phyloP scores from a whole-genome alignment of 352 stramenopile genomes.

The Pythium plurisporium region DNA sequence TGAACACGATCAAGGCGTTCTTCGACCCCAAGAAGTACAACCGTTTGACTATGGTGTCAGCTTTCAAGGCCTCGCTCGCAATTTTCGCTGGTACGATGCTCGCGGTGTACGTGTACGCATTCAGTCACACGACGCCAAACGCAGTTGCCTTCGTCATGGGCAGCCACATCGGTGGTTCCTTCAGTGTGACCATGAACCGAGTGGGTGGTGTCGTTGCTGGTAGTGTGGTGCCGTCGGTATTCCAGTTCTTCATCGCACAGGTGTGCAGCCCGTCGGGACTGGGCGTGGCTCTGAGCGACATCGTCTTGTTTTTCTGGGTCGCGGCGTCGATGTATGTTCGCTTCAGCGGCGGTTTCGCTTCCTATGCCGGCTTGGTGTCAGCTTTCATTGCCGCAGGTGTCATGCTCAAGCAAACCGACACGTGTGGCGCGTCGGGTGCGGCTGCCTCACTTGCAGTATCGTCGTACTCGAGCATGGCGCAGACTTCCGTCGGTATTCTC shows the following conservation, averaged over 20 bases:
- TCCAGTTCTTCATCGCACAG: slow-evolving; percentile 82
- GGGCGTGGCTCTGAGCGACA: slow-evolving; percentile 41
- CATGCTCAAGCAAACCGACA: slow-evolving; percentile 54
- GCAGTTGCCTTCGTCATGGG: slow-evolving; percentile 77
- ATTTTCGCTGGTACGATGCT: slow-evolving; percentile 67
- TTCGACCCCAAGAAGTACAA: slow-evolving; percentile 46
- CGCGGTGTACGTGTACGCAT: slow-evolving; percentile 71
- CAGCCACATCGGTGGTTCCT: slow-evolving; percentile 71
- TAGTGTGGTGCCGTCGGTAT: slow-evolving; percentile 76
- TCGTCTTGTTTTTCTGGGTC: slow-evolving; percentile 72
- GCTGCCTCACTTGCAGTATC: slow-evolving; percentile 54
- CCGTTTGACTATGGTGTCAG: slow-evolving; percentile 31
- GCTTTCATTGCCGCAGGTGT: slow-evolving; percentile 65
- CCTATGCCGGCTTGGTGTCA: slow-evolving; percentile 70
- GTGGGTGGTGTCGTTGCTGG: slow-evolving; percentile 78
- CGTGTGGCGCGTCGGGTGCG: slow-evolving; percentile 37
- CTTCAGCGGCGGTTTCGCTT: slow-evolving; percentile 61
- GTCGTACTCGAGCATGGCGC: slow-evolving; percentile 73
- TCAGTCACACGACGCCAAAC: slow-evolving; percentile 53
- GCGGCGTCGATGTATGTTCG: slow-evolving; percentile 69
- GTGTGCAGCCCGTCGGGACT: slow-evolving; percentile 41
- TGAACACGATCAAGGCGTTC: slow-evolving; percentile 41
- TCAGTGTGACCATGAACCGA: slow-evolving; percentile 78
- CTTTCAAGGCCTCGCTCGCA: slow-evolving; percentile 52
- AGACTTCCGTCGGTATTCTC: slow-evolving; percentile 75